These are phyloP conservation scores for Tardiomyces digboiensis DNA, from an alignment of 1,139 yeast species.

Conservation along the genomic window DNA sequence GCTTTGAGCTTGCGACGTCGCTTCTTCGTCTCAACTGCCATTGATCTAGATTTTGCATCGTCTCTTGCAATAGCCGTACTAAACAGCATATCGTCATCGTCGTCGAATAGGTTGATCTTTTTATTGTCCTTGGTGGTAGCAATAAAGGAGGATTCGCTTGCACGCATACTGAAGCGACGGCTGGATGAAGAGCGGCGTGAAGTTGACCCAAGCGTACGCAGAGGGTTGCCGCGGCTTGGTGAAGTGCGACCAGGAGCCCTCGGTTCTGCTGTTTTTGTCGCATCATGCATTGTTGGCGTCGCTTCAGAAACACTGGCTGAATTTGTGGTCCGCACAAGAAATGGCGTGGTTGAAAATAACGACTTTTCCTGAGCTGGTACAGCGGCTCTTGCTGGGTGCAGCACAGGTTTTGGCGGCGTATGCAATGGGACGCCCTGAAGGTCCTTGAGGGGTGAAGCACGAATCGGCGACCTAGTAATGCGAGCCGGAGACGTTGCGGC, in stretches of 20 bases:
- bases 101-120: not conserved
- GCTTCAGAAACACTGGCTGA: not conserved
- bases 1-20: conserved; percentile 1
- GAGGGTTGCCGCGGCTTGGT: not conserved
- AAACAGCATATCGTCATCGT: not conserved
- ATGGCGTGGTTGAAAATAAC: not conserved
- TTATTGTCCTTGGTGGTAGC: not conserved
- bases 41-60: too few species aligned
- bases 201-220: not conserved
- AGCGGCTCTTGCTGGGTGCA: not conserved
- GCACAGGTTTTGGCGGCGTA: not conserved
- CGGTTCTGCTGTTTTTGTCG: too few species aligned
- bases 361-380: not conserved
- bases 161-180: not conserved
- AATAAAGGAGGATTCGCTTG: not conserved
- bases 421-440: not conserved
- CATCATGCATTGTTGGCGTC: not conserved
- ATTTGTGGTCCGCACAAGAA: not conserved
- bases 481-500: not conserved
- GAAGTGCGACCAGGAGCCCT: not conserved
- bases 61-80: too few species aligned
- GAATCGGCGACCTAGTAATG: not conserved
- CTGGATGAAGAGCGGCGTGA: not conserved
- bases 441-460: not conserved
- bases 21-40: not conserved